Conservation (phyloP, 2,329 filamentous ascomycete genomes). For the Thermochaetoides dissita region DNA sequence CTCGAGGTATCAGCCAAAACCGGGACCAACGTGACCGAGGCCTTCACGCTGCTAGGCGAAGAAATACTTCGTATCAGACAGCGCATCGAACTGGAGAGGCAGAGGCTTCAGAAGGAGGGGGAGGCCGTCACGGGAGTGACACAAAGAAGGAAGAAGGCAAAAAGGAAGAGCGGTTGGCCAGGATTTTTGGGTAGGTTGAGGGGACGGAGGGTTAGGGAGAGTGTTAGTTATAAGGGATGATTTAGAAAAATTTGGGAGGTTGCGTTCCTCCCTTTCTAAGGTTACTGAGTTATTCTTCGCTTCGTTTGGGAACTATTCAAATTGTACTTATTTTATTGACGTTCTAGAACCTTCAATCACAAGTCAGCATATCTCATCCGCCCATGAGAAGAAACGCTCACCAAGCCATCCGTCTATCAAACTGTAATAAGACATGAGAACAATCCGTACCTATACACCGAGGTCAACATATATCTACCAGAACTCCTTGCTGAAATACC, state of each 20-base stretch:
- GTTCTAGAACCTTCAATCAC: no score
- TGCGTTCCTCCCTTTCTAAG: background rate
- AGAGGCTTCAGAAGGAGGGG: no score
- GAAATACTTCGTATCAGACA: constrained; percentile 20
- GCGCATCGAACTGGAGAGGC: no score
- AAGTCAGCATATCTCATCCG: no score
- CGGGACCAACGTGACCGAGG: constrained; percentile 21
- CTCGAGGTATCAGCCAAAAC: constrained; percentile 23
- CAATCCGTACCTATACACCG: background rate
- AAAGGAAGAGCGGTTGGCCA: constrained; percentile 12
- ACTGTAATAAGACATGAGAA: no score
- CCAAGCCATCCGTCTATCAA: no score
- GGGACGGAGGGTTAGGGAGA: constrained; percentile 2
- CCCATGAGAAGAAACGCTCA: no score
- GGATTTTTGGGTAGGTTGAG: constrained; percentile 9
- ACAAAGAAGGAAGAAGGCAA: constrained; percentile 15
- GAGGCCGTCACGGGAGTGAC: constrained; percentile 8
- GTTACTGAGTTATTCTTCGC: background rate
- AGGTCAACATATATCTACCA: background rate
- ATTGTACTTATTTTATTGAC: no score
- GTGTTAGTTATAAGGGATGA: background rate
- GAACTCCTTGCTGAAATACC: background rate
- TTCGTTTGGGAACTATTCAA: no score
- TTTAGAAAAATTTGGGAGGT: background rate
- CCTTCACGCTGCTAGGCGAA: constrained; percentile 22